Evolutionary conservation across 179 eudicot genomes (phyloP).

Genomic region (Beta lomatogona): DNA sequence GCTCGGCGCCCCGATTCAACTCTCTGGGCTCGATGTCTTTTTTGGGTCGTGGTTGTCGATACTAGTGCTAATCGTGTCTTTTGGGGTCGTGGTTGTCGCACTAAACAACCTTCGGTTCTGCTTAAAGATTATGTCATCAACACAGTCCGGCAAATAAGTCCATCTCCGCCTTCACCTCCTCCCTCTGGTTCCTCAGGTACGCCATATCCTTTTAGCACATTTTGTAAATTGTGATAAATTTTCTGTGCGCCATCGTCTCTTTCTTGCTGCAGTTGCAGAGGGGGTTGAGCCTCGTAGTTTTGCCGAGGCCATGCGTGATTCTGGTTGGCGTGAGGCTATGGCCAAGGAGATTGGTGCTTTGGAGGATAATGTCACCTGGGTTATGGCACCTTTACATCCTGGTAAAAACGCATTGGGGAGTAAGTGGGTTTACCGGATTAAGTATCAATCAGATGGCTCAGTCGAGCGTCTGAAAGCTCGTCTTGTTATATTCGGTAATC

Average conservation of each 20-base stretch:
- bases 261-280: background rate
- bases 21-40: too few relatives aligned
- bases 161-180: background rate
- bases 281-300: background rate
- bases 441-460: background rate
- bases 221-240: background rate
- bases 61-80: too few relatives aligned
- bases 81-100: background rate
- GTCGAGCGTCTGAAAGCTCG: background rate
- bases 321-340: background rate
- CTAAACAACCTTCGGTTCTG: background rate
- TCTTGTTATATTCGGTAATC: background rate
- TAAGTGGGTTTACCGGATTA: background rate
- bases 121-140: background rate
- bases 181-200: background rate
- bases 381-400: background rate
- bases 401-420: background rate
- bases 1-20: too few relatives aligned
- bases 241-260: background rate
- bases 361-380: background rate
- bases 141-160: background rate
- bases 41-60: too few relatives aligned
- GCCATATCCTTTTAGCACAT: background rate
- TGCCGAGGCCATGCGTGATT: too few relatives aligned
- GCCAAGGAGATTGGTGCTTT: background rate